Conservation (phyloP, 225 moss, liverwort and hornwort genomes). For the Ulota crispa region DNA sequence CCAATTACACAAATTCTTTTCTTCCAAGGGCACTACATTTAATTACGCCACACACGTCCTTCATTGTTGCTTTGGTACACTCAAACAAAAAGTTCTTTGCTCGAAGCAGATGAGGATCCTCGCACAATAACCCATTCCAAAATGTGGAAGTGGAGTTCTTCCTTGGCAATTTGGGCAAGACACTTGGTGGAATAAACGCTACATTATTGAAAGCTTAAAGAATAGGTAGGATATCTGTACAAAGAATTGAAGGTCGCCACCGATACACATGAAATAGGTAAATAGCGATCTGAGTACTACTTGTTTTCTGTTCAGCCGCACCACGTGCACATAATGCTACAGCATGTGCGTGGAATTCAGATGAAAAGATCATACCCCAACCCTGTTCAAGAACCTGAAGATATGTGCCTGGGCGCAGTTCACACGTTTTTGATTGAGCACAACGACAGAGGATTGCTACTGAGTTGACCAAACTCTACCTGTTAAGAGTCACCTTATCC, state of each 20-base stretch:
- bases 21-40: too few relatives aligned
- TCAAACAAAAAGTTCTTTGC: too few relatives aligned
- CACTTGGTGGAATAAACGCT: neutral
- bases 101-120: too few relatives aligned
- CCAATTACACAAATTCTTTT: too few relatives aligned
- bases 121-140: neutral
- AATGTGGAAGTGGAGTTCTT: neutral
- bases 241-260: constrained; percentile 47
- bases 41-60: too few relatives aligned
- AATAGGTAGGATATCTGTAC: constrained; percentile 44
- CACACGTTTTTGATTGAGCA: constrained; percentile 46
- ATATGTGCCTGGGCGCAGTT: constrained; percentile 51
- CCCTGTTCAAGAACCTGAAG: constrained; percentile 41
- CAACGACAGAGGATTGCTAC: constrained; percentile 35
- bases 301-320: constrained; percentile 26
- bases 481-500: constrained; percentile 38
- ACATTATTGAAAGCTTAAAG: neutral
- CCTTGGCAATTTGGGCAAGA: neutral
- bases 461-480: constrained; percentile 25
- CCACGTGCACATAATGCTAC: constrained; percentile 28
- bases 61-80: too few relatives aligned
- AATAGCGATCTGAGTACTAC: constrained; percentile 24
- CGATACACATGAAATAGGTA: constrained; percentile 43
- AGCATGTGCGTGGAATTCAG: constrained; percentile 29
- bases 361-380: constrained; percentile 34